phyloP scores from a whole-genome alignment of 1,284 basidiomycete species.

The Inonotus hispidus region DNA sequence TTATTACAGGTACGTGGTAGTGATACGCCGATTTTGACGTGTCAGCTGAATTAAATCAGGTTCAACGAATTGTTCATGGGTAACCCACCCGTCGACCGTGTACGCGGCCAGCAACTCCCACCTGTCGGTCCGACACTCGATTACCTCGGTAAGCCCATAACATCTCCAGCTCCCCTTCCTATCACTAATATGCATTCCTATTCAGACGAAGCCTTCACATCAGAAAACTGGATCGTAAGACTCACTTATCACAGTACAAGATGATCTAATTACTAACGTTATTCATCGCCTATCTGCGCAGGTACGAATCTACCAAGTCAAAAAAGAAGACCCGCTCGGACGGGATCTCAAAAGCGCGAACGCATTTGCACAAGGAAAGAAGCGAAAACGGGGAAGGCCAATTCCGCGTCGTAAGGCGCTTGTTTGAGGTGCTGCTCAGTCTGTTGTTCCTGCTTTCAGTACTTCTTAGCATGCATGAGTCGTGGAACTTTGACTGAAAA shows the following conservation, averaged over 20 bases:
- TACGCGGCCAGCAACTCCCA: slow-evolving; percentile 78
- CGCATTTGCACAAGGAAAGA: slow-evolving; percentile 83
- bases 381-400: slow-evolving; percentile 74
- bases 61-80: slow-evolving; percentile 87
- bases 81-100: slow-evolving; percentile 70
- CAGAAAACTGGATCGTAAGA: slow-evolving; percentile 95
- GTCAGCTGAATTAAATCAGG: slow-evolving; percentile 34
- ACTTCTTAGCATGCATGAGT: not conserved
- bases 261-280: too few species aligned
- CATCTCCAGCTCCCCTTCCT: not conserved
- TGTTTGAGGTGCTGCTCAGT: slow-evolving; percentile 17
- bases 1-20: slow-evolving; percentile 71
- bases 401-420: slow-evolving; percentile 50
- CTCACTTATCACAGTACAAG: slow-evolving; percentile 17
- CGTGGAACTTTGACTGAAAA: not conserved
- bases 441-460: not conserved
- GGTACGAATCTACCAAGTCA: slow-evolving; percentile 94
- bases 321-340: slow-evolving; percentile 90
- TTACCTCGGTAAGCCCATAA: slow-evolving; percentile 61
- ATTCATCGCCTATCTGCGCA: slow-evolving; percentile 25
- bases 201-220: slow-evolving; percentile 91
- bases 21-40: not conserved
- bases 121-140: slow-evolving; percentile 76
- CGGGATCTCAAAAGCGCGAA: slow-evolving; percentile 84
- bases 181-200: slow-evolving; percentile 2